Evolutionary conservation across 2,329 filamentous ascomycete genomes (phyloP).

Genomic region (Venturia effusa): DNA sequence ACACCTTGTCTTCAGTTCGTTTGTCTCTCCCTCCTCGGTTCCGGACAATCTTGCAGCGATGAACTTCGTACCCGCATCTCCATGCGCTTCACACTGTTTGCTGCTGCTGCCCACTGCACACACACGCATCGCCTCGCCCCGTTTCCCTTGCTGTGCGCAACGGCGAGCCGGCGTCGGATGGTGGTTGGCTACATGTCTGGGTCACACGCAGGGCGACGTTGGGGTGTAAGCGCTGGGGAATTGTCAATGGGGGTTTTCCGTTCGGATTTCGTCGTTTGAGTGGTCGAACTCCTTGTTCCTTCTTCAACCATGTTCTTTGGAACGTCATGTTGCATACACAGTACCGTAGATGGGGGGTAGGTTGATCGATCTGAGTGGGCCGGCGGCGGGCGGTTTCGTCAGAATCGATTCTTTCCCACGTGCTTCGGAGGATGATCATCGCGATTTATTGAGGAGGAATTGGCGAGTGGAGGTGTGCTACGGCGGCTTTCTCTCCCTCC

Average conservation of each 20-base stretch:
- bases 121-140: too few species aligned
- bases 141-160: too few species aligned
- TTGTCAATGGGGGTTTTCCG: too few species aligned
- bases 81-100: neutral
- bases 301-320: neutral
- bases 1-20: neutral
- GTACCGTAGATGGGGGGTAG: too few species aligned
- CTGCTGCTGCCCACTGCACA: too few species aligned
- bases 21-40: too few species aligned
- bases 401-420: neutral
- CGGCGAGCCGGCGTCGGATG: neutral
- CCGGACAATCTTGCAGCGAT: neutral
- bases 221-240: neutral
- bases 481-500: neutral
- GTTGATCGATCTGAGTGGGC: neutral
- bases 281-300: neutral
- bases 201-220: neutral
- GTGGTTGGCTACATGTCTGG: neutral
- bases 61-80: neutral
- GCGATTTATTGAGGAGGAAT: neutral
- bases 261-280: too few species aligned
- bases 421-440: neutral
- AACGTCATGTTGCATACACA: neutral
- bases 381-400: neutral
- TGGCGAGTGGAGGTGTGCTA: neutral